Evolutionary conservation across 2,329 filamentous ascomycete species (phyloP), one percentile per base, ranked within the genome.

Genomic region (Graphilbum fragrans): DNA sequence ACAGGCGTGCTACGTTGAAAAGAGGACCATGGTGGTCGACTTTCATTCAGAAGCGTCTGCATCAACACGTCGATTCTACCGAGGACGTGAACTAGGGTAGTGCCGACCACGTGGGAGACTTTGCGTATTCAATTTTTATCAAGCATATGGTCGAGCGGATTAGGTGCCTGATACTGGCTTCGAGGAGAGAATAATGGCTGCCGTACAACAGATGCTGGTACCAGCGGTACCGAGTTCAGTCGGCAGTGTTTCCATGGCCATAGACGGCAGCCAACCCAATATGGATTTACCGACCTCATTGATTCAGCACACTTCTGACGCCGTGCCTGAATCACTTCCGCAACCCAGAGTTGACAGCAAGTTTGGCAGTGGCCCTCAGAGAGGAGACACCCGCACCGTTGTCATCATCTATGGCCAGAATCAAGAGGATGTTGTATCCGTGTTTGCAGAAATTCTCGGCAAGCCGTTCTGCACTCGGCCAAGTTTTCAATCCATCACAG

Each of bases 391-490:
- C 9, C 67, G 76, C 42, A 76, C 72, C 38, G 73, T 76, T 22
- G 71, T 77, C 27, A 76, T 92, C 45, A 60, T 90, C 17, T 86
- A 81, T 57, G 77, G 80, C 11, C 66, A 67, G 19, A 80, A 75
- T 17, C 82, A 90, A 56, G 80, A 88, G 45, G 70, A 72, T 33
- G 84, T 92, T 47, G 77, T 88, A 22, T 74, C 75, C 19, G 65
- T 84, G 27, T 82, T 88, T 50, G 84, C 85, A 21, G 82, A 90
- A 52, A 80, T 90, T 8, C 62, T 92, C 34, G 85, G 86, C 14
- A 85, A 87, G 56, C 73, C 80, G 18, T 80, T 74, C 61, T 72
- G 70, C 45, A 64, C 80, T 35, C 73, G 74, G 41, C 58, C 65
- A 25, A 63, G 69, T 42, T 69, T 82, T 58, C 62, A 66, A 46